Conservation (phyloP, 352 stramenopile species). For the Phytophthora palmivora region DNA sequence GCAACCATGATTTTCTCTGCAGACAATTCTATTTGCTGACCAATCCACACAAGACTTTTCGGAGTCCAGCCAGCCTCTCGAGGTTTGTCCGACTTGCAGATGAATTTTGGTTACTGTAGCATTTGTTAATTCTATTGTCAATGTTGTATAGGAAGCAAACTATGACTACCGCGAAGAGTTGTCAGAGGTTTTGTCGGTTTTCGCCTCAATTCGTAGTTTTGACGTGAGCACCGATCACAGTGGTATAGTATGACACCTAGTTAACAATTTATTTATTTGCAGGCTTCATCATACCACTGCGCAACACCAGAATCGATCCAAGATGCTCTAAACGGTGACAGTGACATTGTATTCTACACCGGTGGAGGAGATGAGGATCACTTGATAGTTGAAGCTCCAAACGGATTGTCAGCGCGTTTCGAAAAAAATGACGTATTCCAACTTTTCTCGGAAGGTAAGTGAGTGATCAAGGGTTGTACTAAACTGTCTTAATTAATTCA, state of each 20-base stretch:
- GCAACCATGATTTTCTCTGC: too few species aligned
- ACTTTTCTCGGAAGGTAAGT: conserved; percentile 40
- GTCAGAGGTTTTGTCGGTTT: conserved; percentile 48
- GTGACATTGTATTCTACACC: conserved; percentile 50
- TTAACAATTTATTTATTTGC: conserved; percentile 1
- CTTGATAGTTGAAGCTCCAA: conserved; percentile 42
- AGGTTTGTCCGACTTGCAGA: conserved; percentile 29
- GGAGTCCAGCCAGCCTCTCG: conserved; percentile 31
- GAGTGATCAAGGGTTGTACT: not conserved
- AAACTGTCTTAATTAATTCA: conserved; percentile 3
- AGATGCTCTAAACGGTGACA: conserved; percentile 36
- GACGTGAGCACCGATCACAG: conserved; percentile 31
- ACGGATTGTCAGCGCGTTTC: conserved; percentile 41
- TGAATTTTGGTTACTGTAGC: not conserved
- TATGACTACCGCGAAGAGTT: conserved; percentile 60
- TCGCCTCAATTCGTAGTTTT: conserved; percentile 51
- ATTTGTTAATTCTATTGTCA: conserved; percentile 2
- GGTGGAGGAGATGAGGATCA: conserved; percentile 44
- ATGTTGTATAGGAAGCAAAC: conserved; percentile 26
- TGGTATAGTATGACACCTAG: not conserved
- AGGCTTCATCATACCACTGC: conserved; percentile 47
- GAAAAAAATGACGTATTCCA: conserved; percentile 39
- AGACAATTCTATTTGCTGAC: conserved; percentile 44
- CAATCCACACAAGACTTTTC: conserved; percentile 33
- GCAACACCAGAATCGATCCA: conserved; percentile 42